Percentiles rank a stretch among this genome's conserved stretches.
Evolutionary conservation across 1,284 basidiomycete species (phyloP).

Genomic region (Ustilago shanxiensis): DNA sequence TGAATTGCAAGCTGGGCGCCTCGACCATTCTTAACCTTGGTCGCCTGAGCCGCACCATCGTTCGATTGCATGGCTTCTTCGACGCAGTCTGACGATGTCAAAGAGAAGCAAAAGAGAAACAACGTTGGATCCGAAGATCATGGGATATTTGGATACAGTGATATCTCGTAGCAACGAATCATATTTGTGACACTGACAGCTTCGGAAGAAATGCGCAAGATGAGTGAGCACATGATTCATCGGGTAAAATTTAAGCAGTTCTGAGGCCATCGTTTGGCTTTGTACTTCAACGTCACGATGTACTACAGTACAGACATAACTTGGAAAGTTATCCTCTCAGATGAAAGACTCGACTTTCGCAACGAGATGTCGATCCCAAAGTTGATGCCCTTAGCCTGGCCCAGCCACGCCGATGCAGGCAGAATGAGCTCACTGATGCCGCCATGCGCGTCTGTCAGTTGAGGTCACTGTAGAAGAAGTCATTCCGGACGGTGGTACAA

Average conservation of each 20-base stretch:
- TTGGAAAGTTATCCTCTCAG: background rate
- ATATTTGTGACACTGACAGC: constrained; percentile 1
- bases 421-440: constrained; percentile 29
- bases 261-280: no score
- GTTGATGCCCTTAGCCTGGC: background rate
- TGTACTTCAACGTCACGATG: background rate
- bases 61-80: background rate
- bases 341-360: background rate
- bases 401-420: background rate
- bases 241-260: no score
- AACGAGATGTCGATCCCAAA: background rate
- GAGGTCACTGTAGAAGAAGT: constrained; percentile 22
- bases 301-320: background rate
- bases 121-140: background rate
- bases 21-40: background rate
- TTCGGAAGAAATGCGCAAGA: constrained; percentile 12
- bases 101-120: background rate
- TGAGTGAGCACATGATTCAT: constrained; percentile 50
- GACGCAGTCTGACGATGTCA: background rate
- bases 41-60: background rate
- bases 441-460: constrained; percentile 10
- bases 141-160: constrained; percentile 5
- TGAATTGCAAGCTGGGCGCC: constrained; percentile 20
- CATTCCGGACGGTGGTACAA: background rate
- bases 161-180: background rate